Base-by-base conservation (phyloP, 106 monocot genomes). In the Acorus calamus region DNA sequence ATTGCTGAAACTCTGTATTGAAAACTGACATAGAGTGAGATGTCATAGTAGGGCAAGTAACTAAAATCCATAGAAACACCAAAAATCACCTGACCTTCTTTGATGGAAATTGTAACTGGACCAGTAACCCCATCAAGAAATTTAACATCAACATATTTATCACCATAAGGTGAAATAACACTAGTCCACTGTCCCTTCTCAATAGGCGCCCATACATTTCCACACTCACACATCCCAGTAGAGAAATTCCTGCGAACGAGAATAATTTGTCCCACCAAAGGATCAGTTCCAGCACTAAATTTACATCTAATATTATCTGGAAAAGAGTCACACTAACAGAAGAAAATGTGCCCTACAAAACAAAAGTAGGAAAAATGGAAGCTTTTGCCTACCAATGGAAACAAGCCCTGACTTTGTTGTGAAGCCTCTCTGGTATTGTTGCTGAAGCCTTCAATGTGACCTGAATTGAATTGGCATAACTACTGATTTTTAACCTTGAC, bases 1-100 rank as follows among this genome's bases (percentile, higher is more conserved):
- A 91, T 11, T 71, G 80, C 43, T 99, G 98, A 77, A 87, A 79
- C 53, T 88, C 98, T 92, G 77, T 73, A 80, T 48, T 8, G 12
- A 51, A 46, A 61, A 42, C 2, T 4, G 65, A 68, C 2, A 68
- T 53, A 64, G 3, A 28, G 28, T 28, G 28, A 28, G 28, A 28
- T 28, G 28, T 28, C 28, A 28, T 1, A 28, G 8, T 11, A 50
- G 5, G 0, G 47, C 4, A 56, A 12, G 7, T 50, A 51, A 72
- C 46, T 43, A 7, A n/a, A 45, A 57, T 46, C 2, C 46, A 2
- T 9, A 8, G 3, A 50, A 51, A 59, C 0, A 3, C 9, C 5
- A 73, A 44, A 44, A 50, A 48, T 49, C 9, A 2, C 10, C 46
- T 47, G 46, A 94, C 98, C 98, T 86, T 92, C 77, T 63, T 81